These are phyloP conservation scores for Boletus subcaerulescens DNA, from an alignment of 768 basidiomycete genomes.

Conservation along the genomic window DNA sequence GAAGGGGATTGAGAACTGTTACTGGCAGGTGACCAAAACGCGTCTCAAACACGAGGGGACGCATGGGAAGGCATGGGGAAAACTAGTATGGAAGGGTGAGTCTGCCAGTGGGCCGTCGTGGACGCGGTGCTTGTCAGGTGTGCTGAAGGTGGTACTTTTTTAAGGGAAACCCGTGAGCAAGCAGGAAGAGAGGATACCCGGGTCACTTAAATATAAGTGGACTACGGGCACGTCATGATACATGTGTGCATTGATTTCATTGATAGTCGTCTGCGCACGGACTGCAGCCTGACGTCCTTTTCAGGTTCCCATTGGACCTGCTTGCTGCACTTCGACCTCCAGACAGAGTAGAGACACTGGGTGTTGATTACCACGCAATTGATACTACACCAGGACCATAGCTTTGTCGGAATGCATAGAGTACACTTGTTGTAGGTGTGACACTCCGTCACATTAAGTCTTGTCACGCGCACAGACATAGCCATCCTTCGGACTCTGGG, in stretches of 20 bases:
- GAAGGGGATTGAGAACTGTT: slow-evolving; percentile 65
- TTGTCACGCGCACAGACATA: slow-evolving; percentile 9
- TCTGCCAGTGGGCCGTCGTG: slow-evolving; percentile 1
- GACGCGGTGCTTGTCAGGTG: neutral
- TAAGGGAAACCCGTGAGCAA: slow-evolving; percentile 61
- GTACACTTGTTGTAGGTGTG: neutral
- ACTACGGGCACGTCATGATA: slow-evolving; percentile 43
- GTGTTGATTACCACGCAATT: neutral
- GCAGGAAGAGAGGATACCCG: slow-evolving; percentile 61
- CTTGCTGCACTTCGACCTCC: neutral
- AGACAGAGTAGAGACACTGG: neutral
- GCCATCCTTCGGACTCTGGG: too few relatives aligned
- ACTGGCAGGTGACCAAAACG: slow-evolving; percentile 73
- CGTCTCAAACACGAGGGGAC: slow-evolving; percentile 68
- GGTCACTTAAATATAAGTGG: slow-evolving; percentile 77
- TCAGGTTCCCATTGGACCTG: neutral
- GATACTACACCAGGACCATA: neutral
- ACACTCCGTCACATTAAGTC: slow-evolving; percentile 1
- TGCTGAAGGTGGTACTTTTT: slow-evolving; percentile 7
- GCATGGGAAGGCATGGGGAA: slow-evolving; percentile 84
- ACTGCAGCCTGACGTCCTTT: slow-evolving; percentile 3
- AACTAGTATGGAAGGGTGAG: slow-evolving; percentile 75
- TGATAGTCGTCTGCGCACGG: neutral
- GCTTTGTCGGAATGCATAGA: neutral
- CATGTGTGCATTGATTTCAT: slow-evolving; percentile 3